Evolutionary conservation across 164 flowering plant species (phyloP), one percentile per base, ranked within the genome.

Genomic region (Chimonanthus salicifolius): DNA sequence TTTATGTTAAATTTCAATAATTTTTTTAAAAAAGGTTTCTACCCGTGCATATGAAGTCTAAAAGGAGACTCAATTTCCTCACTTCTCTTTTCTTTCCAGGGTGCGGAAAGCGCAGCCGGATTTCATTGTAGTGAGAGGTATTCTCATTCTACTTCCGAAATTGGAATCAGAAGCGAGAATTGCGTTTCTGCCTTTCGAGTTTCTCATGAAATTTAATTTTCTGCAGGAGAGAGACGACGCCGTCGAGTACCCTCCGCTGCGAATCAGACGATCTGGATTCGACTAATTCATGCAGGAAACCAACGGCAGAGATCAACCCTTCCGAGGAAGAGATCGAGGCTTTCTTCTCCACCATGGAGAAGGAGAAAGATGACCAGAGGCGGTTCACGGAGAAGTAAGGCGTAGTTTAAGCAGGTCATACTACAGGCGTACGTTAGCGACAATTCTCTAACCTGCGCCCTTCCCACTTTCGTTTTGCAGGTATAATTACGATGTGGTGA

Each of bases 401-500:
- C 74, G 75, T 69, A 77, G 67, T 73, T 74, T 83, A 77, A 73
- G 74, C 7, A 20, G 60, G 18, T 48, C n/a, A 20, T 58, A 2
- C 46, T 50, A 7, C n/a, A 4, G 46, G 78, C 78, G 71, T 67
- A 80, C 49, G 71, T 78, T 77, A 74, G 76, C 74, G 3, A 68
- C 3, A 71, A 16, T 4, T 47, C 67, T 68, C 51, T 48, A 9
- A 46, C 70, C 3, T 68, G 5, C 65, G 64, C 11, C 47, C 47
- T 51, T 9, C 45, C 62, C 20, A 33, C 9, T 48, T 68, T 68
- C 11, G 21, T 4, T 46, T 8, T 62, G 68, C 84, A 91, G 97
- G 90, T 91, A 89, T 81, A 91, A 91, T 71, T 91, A 70, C 72
- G 97, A 91, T 73, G 72, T 88, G 64, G 86, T 77, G 76, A 89